Evolutionary conservation across 352 stramenopile species (phyloP), one percentile per base, ranked within the genome.

Genomic region (Pythium phragmitis): DNA sequence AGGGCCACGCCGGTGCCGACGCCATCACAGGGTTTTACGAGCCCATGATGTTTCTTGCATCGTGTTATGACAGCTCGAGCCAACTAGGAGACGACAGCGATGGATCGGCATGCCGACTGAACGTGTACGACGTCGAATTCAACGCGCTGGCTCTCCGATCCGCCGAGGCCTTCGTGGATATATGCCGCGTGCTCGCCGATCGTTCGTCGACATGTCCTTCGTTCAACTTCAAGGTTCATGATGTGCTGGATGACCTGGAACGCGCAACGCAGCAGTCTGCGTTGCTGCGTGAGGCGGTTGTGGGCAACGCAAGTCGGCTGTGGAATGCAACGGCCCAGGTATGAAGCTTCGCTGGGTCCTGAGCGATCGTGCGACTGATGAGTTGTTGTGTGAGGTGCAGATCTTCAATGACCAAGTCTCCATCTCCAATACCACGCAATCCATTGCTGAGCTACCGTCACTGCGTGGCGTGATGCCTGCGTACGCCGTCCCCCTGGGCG

Each of bases 111-210:
- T 73, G 67, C 46, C 17, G 34, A 2, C 83, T 93, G 39, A 61
- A 67, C n/a, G 81, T 91, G 5, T 63, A 85, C 34, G 86, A 95
- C 60, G 74, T 89, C 45, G 86, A 95, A 63, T 95, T 92, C 65
- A 95, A 95, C 63, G 59, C 86, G 7, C 63, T 95, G 21, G 74
- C 82, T n/a, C 71, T 93, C 37, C 76, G 80, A 16, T 93, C 84
- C 8, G 70, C 80, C 2, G 65, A 81, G 21, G 76, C 76, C 8
- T 71, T 95, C 19, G 68, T 82, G 17, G 82, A 85, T 30, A 95
- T 95, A 54, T 82, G 77, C 1, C 74, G 60, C 14, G 73, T 92
- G 39, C 69, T 95, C 13, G 49, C 77, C 7, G 76, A 88, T 12
- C 79, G 89, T 17, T 83, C 79, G 17, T 87, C 82, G 0, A 60